Conservation (phyloP, 208 protist species). For the Zelonia costaricensis region DNA sequence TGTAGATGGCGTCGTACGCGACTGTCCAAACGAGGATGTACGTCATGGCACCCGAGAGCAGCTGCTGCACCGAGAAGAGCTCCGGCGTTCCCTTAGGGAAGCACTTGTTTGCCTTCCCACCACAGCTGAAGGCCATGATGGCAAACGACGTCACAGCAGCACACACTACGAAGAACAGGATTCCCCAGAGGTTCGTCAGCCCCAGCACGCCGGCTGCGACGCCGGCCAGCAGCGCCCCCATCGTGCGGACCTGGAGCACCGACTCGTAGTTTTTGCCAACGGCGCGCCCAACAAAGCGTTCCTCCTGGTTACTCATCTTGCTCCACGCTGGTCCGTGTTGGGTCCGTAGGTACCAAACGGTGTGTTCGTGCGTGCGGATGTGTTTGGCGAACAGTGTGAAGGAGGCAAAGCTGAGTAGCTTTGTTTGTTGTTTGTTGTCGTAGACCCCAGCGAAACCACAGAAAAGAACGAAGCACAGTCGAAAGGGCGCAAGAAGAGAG, state of each 20-base stretch:
- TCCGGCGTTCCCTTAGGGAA: conserved; percentile 71
- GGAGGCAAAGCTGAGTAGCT: no score
- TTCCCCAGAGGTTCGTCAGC: conserved; percentile 65
- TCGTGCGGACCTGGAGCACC: conserved; percentile 68
- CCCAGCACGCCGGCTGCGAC: conserved; percentile 77
- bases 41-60: conserved; percentile 73
- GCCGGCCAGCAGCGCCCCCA: conserved; percentile 73
- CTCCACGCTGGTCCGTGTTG: not conserved
- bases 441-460: no score
- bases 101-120: conserved; percentile 58
- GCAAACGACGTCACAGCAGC: conserved; percentile 60
- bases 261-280: conserved; percentile 65
- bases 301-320: conserved; percentile 46
- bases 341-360: no score
- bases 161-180: conserved; percentile 70
- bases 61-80: conserved; percentile 65
- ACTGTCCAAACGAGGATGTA: conserved; percentile 88
- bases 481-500: no score
- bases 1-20: conserved; percentile 87
- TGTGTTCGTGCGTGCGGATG: no score
- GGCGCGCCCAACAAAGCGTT: conserved; percentile 52
- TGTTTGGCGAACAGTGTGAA: no score
- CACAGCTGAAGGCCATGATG: conserved; percentile 55
- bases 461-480: no score
- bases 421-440: no score